phyloP scores from a whole-genome alignment of 805 yeast species.

The Nakazawaea anatomiae region DNA sequence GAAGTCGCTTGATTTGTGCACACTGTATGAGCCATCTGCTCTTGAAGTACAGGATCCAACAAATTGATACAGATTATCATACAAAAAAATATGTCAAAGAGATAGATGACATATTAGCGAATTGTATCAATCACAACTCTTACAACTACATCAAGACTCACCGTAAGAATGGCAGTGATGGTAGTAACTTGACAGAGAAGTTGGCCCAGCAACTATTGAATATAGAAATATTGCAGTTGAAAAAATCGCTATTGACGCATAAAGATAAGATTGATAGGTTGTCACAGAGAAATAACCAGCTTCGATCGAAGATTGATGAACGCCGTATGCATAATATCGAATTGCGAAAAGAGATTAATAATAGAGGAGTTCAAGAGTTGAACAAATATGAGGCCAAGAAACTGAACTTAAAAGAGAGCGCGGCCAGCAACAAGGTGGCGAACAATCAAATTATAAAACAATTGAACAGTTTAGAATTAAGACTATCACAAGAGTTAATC shows the following conservation, averaged over 20 bases:
- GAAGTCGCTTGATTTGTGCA: not conserved
- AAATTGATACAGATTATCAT: slow-evolving; percentile 2
- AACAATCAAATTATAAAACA: slow-evolving; percentile 11
- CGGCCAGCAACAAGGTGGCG: not conserved
- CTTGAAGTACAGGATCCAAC: slow-evolving; percentile 4
- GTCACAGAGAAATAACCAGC: slow-evolving; percentile 9
- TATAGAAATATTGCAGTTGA: slow-evolving; percentile 19
- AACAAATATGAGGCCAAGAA: not conserved
- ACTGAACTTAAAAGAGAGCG: not conserved
- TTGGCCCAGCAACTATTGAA: slow-evolving; percentile 25
- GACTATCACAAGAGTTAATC: slow-evolving; percentile 15
- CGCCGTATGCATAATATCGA: slow-evolving; percentile 6
- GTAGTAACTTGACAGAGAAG: slow-evolving; percentile 6
- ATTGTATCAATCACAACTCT: slow-evolving; percentile 6
- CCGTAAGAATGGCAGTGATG: not conserved
- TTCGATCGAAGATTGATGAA: slow-evolving; percentile 1
- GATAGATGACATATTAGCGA: slow-evolving; percentile 3
- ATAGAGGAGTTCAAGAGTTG: not conserved
- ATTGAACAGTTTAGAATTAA: slow-evolving; percentile 10
- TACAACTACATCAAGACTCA: not conserved
- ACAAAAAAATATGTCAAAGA: not conserved
- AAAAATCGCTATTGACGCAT: slow-evolving; percentile 12
- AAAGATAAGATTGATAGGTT: slow-evolving; percentile 7
- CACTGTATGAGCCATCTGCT: slow-evolving; percentile 8
- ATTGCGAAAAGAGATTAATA: not conserved